Base-by-base conservation (phyloP, 805 yeast species). In the Candida saitoana region DNA sequence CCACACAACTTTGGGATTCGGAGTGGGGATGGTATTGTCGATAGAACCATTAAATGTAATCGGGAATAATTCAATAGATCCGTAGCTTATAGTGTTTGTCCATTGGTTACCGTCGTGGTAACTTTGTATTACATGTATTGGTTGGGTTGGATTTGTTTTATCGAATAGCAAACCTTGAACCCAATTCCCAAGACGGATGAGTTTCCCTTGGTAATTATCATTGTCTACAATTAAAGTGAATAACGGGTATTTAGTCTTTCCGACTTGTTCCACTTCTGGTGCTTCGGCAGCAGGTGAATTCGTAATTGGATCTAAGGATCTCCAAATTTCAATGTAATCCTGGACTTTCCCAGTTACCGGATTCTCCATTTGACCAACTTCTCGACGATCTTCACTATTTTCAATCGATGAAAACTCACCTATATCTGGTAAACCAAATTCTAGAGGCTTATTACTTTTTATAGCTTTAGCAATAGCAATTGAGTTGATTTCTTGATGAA, bases 291-390 rank as follows among this genome's bases (percentile, higher is more conserved):
- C 36, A 2, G 71, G 67, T 1, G 65, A 44, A 25, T 64, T 51
- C 8, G 49, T 41, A n/a, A 49, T 40, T 1, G 76, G 69, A 49
- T 74, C 73, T 24, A 78, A 49, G 16, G 74, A 65, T 49, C 74
- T 55, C 85, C 85, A 79, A 18, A 74, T 63, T 55, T 79, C 84
- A 29, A 73, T 59, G 45, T 77, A 79, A 8, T 63, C 63, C 41
- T 70, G 73, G 3, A 57, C 49, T n/a, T 50, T 48, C 0, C 73
- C 72, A 1, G 76, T 64, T 1, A 46, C 67, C 1, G 74, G 71
- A 48, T 77, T 74, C 2, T 47, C 43, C 82, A 79, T 76, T 3
- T 47, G 48, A 0, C 81, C 81, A 0, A 69, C 67, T 50, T 79
- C 85, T 41, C 63, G 62, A 34, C 81, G 62, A 38, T 69, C 70